phyloP scores from a whole-genome alignment of 1,284 basidiomycete genomes.

The Mycosarcoma mackinlayi region DNA sequence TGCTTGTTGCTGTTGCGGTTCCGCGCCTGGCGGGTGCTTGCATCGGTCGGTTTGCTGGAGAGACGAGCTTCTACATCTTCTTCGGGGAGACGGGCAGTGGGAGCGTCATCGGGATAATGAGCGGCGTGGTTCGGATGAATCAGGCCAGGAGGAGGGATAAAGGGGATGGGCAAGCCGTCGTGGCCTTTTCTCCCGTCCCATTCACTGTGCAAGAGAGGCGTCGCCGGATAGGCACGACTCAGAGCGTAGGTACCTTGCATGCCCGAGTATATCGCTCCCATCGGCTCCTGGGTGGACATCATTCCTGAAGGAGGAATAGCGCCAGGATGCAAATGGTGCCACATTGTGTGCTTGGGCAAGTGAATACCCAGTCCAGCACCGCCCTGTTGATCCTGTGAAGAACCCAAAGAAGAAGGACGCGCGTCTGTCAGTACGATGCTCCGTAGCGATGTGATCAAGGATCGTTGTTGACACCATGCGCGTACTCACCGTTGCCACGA shows the following conservation, averaged over 20 bases:
- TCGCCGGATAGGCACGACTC: not conserved
- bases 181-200: constrained; percentile 4
- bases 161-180: constrained; percentile 8
- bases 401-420: not conserved
- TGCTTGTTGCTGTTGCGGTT: not conserved
- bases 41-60: not conserved
- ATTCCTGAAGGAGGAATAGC: not conserved
- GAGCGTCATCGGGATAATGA: not conserved
- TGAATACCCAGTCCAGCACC: constrained; percentile 15
- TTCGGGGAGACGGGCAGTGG: too few relatives aligned
- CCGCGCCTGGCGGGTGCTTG: not conserved
- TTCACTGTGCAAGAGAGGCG: not conserved
- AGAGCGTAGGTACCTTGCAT: constrained; percentile 6
- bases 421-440: too few relatives aligned
- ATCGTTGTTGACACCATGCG: not conserved
- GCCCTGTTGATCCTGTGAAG: not conserved
- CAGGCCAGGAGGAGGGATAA: constrained; percentile 17
- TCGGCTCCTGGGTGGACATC: not conserved
- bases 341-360: constrained; percentile 6
- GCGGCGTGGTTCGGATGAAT: not conserved
- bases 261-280: constrained; percentile 10
- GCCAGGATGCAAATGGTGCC: not conserved
- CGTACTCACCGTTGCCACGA: not conserved
- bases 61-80: not conserved
- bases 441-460: not conserved